These are phyloP conservation scores for Raphidocelis subcapitata DNA, from an alignment of 139 green algal genomes.

Conservation along the genomic window DNA sequence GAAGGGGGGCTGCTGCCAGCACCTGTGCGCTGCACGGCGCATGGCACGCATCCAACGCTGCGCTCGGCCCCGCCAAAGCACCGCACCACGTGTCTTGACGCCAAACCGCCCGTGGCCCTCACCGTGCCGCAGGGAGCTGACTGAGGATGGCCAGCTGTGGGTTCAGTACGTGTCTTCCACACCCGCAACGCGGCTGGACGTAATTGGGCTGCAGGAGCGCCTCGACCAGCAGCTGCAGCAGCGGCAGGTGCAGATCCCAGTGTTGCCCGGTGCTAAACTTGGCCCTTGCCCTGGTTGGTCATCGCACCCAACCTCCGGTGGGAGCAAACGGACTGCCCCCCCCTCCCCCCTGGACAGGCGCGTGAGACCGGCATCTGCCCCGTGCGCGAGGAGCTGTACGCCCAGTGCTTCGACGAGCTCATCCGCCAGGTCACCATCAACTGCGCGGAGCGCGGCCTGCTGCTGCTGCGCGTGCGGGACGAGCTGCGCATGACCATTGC, in stretches of 20 bases:
- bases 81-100: no score
- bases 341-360: no score
- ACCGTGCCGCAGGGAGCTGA: slow-evolving; percentile 66
- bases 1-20: background rate
- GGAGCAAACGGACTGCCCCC: no score
- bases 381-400: slow-evolving; percentile 88
- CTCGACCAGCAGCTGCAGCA: slow-evolving; percentile 87
- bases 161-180: slow-evolving; percentile 86
- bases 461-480: slow-evolving; percentile 80
- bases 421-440: slow-evolving; percentile 83
- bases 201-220: slow-evolving; percentile 87
- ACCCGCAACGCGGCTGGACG: slow-evolving; percentile 79
- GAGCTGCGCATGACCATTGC: slow-evolving; percentile 86
- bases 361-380: slow-evolving; percentile 88
- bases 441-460: slow-evolving; percentile 80
- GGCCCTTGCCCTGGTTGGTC: no score
- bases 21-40: background rate
- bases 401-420: slow-evolving; percentile 82
- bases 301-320: no score
- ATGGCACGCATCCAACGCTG: background rate
- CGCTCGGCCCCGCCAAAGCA: no score
- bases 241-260: slow-evolving; percentile 61
- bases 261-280: no score
- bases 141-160: slow-evolving; percentile 84
- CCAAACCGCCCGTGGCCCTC: background rate